Evolutionary conservation across 768 basidiomycete species (phyloP), one percentile per base, ranked within the genome.

Genomic region (Suillus weaverae): DNA sequence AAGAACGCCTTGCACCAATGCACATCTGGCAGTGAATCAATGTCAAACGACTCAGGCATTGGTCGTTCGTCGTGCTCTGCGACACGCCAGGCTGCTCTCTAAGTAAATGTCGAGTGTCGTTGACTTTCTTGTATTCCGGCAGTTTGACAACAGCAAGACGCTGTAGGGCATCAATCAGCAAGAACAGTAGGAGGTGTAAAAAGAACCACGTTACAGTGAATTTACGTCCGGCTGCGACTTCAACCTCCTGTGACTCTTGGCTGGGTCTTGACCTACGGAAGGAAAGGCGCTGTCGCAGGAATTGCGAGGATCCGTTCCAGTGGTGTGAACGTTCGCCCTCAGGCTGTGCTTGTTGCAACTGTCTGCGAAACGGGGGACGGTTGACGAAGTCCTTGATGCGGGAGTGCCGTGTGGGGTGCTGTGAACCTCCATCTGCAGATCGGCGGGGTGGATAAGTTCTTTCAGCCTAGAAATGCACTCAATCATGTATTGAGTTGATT

Each of bases 171-270:
- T 16, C 22, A 26, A 26, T 57, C 4, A 39, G 36, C 35, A 16
- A 20, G 20, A n/a, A 35, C 7, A 13, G 5, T 20, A 33, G 13
- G 8, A 39, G 14, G 16, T 16, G 16, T 16, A 39, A 18, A 16
- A 26, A 38, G 36, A 39, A 38, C 8, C n/a, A 11, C 11, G 13
- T 18, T 57, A 57, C 56, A 57, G 56, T 57, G 22, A 57, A 57
- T 26, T 39, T 57, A 26, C 56, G 56, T 57, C 56, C 56, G 8
- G 22, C 22, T 57, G 56, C 38, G 2, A 57, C 36, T 57, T 57
- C 56, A 57, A 39, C 36, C 14, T 16, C 56, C 13, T 16, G 36
- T 5, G 36, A 9, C n/a, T 57, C 36, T 22, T 57, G 22, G 22
- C 56, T 38, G 5, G 36, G 14, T 20, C 14, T 16, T 56, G 55